These are phyloP conservation scores for Paecilomyces formosus DNA, from an alignment of 2,329 filamentous ascomycete species.

Conservation along the genomic window DNA sequence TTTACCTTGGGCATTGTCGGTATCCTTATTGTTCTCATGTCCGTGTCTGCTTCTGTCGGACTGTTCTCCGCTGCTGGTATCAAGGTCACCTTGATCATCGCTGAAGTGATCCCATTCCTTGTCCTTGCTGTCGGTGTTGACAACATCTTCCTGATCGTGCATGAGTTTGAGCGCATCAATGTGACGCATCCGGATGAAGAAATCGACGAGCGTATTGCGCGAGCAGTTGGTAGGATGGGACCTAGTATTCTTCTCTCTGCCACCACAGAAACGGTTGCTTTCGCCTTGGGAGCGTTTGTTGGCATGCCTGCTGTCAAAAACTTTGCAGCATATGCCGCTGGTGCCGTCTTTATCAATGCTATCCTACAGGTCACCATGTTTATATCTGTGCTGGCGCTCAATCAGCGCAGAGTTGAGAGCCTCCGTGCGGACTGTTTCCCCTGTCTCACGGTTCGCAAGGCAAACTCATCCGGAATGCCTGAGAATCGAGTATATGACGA, in stretches of 20 bases:
- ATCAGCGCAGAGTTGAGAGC: conserved; percentile 84
- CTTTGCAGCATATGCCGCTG: conserved; percentile 92
- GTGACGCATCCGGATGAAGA: conserved; percentile 81
- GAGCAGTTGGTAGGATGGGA: conserved; percentile 89
- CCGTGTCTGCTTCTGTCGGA: conserved; percentile 88
- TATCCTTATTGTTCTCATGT: conserved; percentile 95
- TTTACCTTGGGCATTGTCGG: conserved; percentile 92
- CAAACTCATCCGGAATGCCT: conserved; percentile 58
- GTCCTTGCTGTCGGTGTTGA: conserved; percentile 95
- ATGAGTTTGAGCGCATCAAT: conserved; percentile 95
- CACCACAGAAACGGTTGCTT: conserved; percentile 88
- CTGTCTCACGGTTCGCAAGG: conserved; percentile 72
- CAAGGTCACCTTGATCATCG: conserved; percentile 94
- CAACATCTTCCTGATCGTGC: conserved; percentile 97
- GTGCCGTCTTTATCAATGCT: conserved; percentile 94
- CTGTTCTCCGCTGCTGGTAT: conserved; percentile 87
- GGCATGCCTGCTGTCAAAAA: conserved; percentile 98
- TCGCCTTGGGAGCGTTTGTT: conserved; percentile 85
- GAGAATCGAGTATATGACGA: conserved; percentile 62
- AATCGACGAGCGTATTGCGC: conserved; percentile 77
- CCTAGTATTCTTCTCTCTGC: conserved; percentile 94
- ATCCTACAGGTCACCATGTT: conserved; percentile 97
- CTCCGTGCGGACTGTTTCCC: conserved; percentile 87
- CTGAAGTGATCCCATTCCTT: conserved; percentile 96
- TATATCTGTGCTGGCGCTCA: conserved; percentile 80